These are phyloP conservation scores for Alternaria viburni DNA, from an alignment of 2,329 filamentous ascomycete species.

Conservation along the genomic window DNA sequence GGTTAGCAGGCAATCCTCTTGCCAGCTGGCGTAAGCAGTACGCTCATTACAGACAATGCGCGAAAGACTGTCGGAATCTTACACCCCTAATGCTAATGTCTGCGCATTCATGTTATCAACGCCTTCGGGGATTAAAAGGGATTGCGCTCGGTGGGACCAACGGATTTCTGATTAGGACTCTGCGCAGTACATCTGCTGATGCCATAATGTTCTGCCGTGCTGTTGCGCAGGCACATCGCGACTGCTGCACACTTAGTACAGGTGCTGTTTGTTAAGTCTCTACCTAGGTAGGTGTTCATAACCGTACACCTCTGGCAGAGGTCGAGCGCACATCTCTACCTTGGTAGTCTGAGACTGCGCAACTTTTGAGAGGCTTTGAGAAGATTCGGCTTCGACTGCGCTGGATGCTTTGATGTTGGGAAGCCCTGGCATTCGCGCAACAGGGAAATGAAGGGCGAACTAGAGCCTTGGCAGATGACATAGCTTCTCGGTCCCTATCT, in stretches of 20 bases:
- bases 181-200: not conserved
- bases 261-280: not conserved
- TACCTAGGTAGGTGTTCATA: not conserved
- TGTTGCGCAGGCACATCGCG: not conserved
- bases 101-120: not conserved
- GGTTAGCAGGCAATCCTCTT: not conserved
- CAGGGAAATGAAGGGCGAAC: constrained; percentile 5
- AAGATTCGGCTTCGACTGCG: not conserved
- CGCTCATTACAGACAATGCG: not conserved
- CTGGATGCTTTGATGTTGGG: not conserved
- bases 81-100: not conserved
- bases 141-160: not conserved
- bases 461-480: constrained; percentile 9
- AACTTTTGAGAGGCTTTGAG: not conserved
- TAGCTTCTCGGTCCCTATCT: not conserved
- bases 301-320: not conserved
- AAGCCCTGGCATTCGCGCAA: not conserved
- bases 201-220: no score
- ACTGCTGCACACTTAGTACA: not conserved
- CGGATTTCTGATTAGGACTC: not conserved
- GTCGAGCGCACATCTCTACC: no score
- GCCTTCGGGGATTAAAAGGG: not conserved
- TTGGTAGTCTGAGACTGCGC: not conserved
- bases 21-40: constrained; percentile 4
- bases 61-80: not conserved